Base-by-base conservation (phyloP, 305 asterid genomes). In the Fraxinus xanthoxyloides region DNA sequence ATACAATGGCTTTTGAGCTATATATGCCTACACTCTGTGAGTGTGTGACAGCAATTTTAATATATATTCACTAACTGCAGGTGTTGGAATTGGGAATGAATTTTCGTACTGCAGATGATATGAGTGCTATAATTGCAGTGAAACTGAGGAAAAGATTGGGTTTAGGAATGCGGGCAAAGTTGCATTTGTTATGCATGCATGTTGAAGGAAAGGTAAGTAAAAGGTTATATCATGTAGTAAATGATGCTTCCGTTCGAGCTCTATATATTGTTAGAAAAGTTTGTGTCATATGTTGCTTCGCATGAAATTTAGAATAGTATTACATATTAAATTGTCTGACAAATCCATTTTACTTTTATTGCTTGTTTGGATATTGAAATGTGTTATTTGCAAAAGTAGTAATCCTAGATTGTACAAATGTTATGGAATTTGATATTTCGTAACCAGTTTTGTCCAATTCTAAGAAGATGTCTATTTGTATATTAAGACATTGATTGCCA, bases 141-240 rank as follows among this genome's bases (percentile, higher is more conserved):
- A 96, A 91, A 86, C 86, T 96, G 85, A 90, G 89, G 85, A 96
- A 89, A 87, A 86, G 94, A 77, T 75, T 96, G 90, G 99, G 99
- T 81, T 91, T 96, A 56, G 99, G 98, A 85, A 93, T 94, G 92
- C 85, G 77, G 89, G 90, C 97, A 2, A 96, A 93, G 87, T 77
- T 93, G 89, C 97, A 96, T 89, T 81, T 96, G 90, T 78, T 93
- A 82, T 98, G 98, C 86, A 86, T 94, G 98, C 98, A 96, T 85
- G 84, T 96, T 24, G 99, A 96, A 90, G 99, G 99, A 86, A 96
- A 94, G 95, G 99, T 92, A 80, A 85, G 86, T 73, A 72, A 74
- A 65, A 56, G 21, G 77, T n/a, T 67, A 77, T 77, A 38, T 24
- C 15, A 76, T 31, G 26, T 24, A 63, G 31, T 38, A 63, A 65